Evolutionary conservation across 140 eudicot species (phyloP), one percentile per base, ranked within the genome.

Genomic region (Cichorium intybus): DNA sequence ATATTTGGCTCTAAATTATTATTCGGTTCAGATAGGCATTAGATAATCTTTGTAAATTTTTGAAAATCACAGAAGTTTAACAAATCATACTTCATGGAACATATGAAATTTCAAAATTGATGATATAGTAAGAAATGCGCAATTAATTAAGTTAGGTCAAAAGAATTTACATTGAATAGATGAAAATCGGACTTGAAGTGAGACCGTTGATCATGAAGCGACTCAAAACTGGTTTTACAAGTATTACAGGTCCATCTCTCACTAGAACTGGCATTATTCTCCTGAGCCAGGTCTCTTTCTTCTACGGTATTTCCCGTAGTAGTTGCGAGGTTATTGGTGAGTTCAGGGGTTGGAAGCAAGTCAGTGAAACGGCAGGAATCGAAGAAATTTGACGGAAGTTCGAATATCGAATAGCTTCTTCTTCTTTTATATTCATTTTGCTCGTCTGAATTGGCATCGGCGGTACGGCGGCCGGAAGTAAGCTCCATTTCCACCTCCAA

Each of bases 161-260:
- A 56, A 8, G 46, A 28, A 39, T 10, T 56, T 66, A 89, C 97
- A 73, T 90, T 90, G 77, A 87, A 61, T 10, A 87, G 88, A 78
- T 90, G 97, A 46, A 90, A 60, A 57, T 90, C 90, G 22, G 97
- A 90, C 61, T 84, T 90, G 83, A 87, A 90, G 75, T 90, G 95
- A 22, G 77, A 73, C 7, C 95, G 94, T 68, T 90, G 97, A 37
- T 82, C 90, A n/a, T 61, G 75, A 26, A 90, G 85, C 12, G 90
- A 87, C 14, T 76, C 83, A 45, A 87, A 90, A 34, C 79, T 86
- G 37, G 56, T 68, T 47, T 70, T 74, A 72, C 97, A 90, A 9
- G 81, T 80, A 26, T 74, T 87, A 77, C 96, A 90, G 54, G 86
- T 74, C 90, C 80, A 82, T 58, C 79, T 82, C 62, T 74, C 79